phyloP scores from a whole-genome alignment of 2,329 filamentous ascomycete species.

The Nemania diffusa region DNA sequence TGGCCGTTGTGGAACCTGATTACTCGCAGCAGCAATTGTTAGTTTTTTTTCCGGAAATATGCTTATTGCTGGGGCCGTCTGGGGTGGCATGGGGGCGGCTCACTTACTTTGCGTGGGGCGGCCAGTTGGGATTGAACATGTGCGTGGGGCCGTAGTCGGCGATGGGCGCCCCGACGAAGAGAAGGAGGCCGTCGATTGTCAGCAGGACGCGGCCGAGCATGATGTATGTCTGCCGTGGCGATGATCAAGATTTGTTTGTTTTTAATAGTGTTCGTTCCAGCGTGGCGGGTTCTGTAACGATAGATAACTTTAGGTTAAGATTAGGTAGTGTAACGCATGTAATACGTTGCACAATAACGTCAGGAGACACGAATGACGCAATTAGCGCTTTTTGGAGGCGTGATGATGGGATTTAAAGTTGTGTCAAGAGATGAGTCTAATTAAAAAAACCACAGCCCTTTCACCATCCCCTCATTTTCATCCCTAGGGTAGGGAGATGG shows the following conservation, averaged over 20 bases:
- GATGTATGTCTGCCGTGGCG: slow-evolving; percentile 4
- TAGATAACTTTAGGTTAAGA: too few relatives aligned
- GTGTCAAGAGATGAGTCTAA: not conserved
- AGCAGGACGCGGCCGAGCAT: slow-evolving; percentile 55
- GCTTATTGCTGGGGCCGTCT: not conserved
- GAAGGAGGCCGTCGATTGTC: slow-evolving; percentile 52
- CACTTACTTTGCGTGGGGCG: slow-evolving; percentile 58
- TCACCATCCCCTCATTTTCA: not conserved
- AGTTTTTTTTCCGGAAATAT: too few relatives aligned
- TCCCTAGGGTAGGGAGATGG: not conserved
- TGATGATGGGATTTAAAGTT: not conserved
- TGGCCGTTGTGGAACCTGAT: slow-evolving; percentile 56
- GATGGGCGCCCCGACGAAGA: slow-evolving; percentile 53
- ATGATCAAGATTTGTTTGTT: too few relatives aligned
- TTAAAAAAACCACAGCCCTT: not conserved
- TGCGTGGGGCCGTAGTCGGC: slow-evolving; percentile 55
- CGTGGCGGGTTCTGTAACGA: too few relatives aligned
- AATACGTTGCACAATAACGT: too few relatives aligned
- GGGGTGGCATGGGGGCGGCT: not conserved
- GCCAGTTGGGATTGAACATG: slow-evolving; percentile 57
- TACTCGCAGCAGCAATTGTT: too few relatives aligned
- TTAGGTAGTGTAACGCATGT: too few relatives aligned
- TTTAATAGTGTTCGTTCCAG: too few relatives aligned
- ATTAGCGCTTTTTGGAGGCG: not conserved
- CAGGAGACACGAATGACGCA: not conserved